These are phyloP conservation scores for Pleurotus citrinopileatus DNA, from an alignment of 768 basidiomycete genomes.

Conservation along the genomic window DNA sequence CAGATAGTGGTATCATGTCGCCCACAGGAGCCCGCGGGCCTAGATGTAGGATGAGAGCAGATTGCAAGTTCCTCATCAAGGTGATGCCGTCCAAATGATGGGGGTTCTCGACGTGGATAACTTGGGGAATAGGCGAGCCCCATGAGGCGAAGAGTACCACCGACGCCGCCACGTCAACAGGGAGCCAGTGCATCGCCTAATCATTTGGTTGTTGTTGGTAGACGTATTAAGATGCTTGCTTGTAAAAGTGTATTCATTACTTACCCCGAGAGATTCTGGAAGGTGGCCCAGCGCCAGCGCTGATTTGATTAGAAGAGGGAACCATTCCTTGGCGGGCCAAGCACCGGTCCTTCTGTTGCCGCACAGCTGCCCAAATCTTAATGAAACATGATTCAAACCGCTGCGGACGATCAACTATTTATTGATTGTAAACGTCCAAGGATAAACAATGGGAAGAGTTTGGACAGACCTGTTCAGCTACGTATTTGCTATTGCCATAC, in stretches of 20 bases:
- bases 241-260: background rate
- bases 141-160: background rate
- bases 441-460: background rate
- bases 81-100: background rate
- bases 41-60: background rate
- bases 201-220: too few relatives aligned
- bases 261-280: slow-evolving; percentile 21
- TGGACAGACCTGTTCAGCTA: slow-evolving; percentile 29
- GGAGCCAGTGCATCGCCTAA: background rate
- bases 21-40: background rate
- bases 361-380: slow-evolving; percentile 30
- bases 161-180: background rate
- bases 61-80: background rate
- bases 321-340: slow-evolving; percentile 33
- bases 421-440: background rate
- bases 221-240: too few relatives aligned
- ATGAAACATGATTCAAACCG: slow-evolving; percentile 19
- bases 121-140: background rate
- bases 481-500: slow-evolving; percentile 35
- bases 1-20: background rate
- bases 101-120: background rate
- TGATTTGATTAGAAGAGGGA: slow-evolving; percentile 31
- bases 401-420: slow-evolving; percentile 22
- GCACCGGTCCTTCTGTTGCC: slow-evolving; percentile 26
- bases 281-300: slow-evolving; percentile 20